Conservation (phyloP, 2,329 filamentous ascomycete genomes). For the Paraphaeosphaeria minitans region DNA sequence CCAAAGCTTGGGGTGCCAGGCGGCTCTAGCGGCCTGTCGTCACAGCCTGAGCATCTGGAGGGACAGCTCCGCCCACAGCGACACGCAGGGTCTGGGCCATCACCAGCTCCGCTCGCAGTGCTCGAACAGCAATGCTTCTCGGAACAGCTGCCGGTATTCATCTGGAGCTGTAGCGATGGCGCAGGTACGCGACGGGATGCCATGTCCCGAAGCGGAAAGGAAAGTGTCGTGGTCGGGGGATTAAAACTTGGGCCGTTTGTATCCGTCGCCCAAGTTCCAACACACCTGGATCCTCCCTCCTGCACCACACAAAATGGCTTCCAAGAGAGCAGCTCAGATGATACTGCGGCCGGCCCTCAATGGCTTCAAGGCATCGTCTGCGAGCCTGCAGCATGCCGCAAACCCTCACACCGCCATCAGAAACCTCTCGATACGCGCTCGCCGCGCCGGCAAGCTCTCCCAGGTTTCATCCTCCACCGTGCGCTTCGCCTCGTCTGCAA, state of each 20-base stretch:
- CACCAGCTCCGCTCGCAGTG: not conserved
- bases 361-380: conserved; percentile 24
- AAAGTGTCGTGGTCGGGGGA: conserved; percentile 4
- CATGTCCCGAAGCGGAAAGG: conserved; percentile 11
- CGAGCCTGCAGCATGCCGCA: conserved; percentile 20
- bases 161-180: conserved; percentile 20
- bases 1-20: conserved; percentile 24
- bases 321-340: conserved; percentile 30
- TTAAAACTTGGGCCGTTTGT: conserved; percentile 15
- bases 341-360: conserved; percentile 33
- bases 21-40: conserved; percentile 16
- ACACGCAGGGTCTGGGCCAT: not conserved
- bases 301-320: conserved; percentile 34
- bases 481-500: conserved; percentile 37
- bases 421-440: conserved; percentile 23
- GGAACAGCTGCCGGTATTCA: not conserved
- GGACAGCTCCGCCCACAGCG: not conserved
- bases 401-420: conserved; percentile 21
- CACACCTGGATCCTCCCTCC: not conserved
- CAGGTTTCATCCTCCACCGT: conserved; percentile 19
- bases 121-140: not conserved
- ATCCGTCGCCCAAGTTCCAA: conserved; percentile 17
- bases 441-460: conserved; percentile 34
- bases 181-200: conserved; percentile 24
- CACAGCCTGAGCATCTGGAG: not conserved